These are phyloP conservation scores for Chionographis japonica DNA, from an alignment of 106 monocot species.

Conservation along the genomic window DNA sequence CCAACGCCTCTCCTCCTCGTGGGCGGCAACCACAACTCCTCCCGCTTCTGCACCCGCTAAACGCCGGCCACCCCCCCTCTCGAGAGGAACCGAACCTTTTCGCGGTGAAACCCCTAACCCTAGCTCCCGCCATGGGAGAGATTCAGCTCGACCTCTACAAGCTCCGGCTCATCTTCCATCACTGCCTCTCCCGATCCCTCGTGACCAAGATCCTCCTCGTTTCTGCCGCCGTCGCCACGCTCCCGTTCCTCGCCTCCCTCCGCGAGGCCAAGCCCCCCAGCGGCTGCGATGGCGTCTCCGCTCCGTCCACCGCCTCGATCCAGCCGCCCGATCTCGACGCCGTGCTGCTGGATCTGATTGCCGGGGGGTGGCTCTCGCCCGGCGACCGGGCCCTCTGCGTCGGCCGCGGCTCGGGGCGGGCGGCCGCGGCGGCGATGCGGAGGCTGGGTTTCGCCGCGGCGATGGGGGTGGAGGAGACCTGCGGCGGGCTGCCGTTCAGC, in stretches of 20 bases:
- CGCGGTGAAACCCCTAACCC: not conserved
- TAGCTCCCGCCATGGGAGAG: too few species aligned
- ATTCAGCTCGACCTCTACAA: not conserved
- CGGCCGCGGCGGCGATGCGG: not conserved
- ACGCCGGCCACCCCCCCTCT: not conserved
- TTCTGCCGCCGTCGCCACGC: conserved; percentile 1
- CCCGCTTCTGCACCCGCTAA: conserved; percentile 9
- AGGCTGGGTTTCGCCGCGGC: not conserved
- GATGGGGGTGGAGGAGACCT: not conserved
- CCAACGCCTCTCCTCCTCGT: not conserved
- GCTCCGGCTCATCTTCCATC: conserved; percentile 1
- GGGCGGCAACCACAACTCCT: conserved; percentile 6
- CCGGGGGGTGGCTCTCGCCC: not conserved
- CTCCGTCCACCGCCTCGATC: not conserved
- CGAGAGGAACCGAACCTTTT: too few species aligned
- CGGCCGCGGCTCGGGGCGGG: not conserved
- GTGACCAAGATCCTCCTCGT: conserved; percentile 5
- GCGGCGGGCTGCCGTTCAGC: not conserved
- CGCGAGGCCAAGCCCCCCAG: not conserved
- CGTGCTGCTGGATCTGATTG: not conserved
- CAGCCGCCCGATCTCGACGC: not conserved
- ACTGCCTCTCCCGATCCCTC: not conserved
- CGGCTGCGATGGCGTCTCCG: not conserved
- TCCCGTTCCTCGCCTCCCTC: not conserved
- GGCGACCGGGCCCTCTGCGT: not conserved